phyloP scores from a whole-genome alignment of 139 green algal species.

The Zygnema circumcarinatum region DNA sequence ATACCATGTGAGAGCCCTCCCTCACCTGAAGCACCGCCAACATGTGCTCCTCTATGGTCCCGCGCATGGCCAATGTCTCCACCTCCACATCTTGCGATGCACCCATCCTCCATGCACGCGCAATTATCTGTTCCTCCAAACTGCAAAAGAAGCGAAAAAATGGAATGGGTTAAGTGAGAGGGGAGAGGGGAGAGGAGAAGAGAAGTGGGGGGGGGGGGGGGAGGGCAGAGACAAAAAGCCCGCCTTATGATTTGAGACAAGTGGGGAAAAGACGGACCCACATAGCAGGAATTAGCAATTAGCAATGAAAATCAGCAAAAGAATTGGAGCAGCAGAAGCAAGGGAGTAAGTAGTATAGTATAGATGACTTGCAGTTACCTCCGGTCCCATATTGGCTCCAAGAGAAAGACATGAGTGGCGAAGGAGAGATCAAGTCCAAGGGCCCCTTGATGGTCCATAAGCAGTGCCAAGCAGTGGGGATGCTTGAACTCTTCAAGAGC shows the following conservation, averaged over 20 bases:
- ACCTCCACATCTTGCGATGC: constrained; percentile 73
- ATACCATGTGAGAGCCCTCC: neutral
- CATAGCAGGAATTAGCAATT: too few species aligned
- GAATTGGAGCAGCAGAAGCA: too few species aligned
- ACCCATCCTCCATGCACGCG: constrained; percentile 89
- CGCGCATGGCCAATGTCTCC: constrained; percentile 83
- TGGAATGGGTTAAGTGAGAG: neutral
- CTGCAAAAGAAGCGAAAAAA: constrained; percentile 13
- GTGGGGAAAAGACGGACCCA: neutral
- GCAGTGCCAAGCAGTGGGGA: constrained; percentile 29
- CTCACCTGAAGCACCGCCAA: constrained; percentile 58
- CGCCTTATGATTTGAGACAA: neutral
- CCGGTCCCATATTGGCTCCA: constrained; percentile 91
- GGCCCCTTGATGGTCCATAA: constrained; percentile 66
- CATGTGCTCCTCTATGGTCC: constrained; percentile 78
- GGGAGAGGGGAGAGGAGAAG: constrained; percentile 6
- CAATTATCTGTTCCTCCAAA: constrained; percentile 74
- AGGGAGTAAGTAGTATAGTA: too few species aligned
- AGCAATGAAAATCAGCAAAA: too few species aligned
- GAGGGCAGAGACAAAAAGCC: neutral
- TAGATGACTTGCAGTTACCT: too few species aligned
- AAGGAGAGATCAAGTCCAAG: constrained; percentile 94
- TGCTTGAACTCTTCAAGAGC: constrained; percentile 41
- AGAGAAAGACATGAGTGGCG: constrained; percentile 85
- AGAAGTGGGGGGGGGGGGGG: neutral